These are phyloP conservation scores for Ustilaginoidea virens DNA, from an alignment of 2,329 filamentous ascomycete genomes.

Conservation along the genomic window DNA sequence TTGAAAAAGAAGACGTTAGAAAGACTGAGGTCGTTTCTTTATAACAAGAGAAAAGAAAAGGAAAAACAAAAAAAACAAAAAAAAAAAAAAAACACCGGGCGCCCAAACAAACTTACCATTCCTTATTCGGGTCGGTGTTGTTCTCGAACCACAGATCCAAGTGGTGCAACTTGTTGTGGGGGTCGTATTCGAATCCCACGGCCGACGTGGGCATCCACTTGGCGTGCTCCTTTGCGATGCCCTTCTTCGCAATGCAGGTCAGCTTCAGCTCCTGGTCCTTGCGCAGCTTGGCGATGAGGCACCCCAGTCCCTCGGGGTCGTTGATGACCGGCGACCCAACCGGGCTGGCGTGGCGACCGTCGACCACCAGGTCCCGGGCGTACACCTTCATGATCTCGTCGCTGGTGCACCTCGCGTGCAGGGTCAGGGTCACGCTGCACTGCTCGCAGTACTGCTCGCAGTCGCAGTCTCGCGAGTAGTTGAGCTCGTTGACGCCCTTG, in stretches of 20 bases:
- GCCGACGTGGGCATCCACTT: conserved; percentile 94
- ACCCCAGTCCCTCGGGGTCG: conserved; percentile 67
- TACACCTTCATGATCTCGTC: conserved; percentile 91
- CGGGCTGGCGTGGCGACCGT: conserved; percentile 53
- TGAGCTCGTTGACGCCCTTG: conserved; percentile 65
- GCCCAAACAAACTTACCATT: conserved; percentile 78
- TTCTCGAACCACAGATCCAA: conserved; percentile 88
- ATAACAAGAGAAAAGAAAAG: neutral
- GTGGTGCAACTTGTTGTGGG: conserved; percentile 88
- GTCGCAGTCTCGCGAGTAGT: conserved; percentile 87
- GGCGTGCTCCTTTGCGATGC: conserved; percentile 95
- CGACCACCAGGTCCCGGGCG: conserved; percentile 70
- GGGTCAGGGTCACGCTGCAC: conserved; percentile 71
- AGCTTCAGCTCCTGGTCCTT: conserved; percentile 82
- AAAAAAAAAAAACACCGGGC: neutral
- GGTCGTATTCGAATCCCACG: conserved; percentile 95
- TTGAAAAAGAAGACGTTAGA: no score
- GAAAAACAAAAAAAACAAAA: neutral
- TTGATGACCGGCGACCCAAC: conserved; percentile 72
- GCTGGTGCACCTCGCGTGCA: conserved; percentile 73
- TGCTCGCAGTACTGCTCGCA: conserved; percentile 91
- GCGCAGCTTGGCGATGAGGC: conserved; percentile 79
- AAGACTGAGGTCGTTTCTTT: neutral
- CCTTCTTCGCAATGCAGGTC: conserved; percentile 91
- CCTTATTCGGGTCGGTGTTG: conserved; percentile 53